Evolutionary conservation across 208 protist genomes (phyloP).

Genomic region (Crithidia expoeki): DNA sequence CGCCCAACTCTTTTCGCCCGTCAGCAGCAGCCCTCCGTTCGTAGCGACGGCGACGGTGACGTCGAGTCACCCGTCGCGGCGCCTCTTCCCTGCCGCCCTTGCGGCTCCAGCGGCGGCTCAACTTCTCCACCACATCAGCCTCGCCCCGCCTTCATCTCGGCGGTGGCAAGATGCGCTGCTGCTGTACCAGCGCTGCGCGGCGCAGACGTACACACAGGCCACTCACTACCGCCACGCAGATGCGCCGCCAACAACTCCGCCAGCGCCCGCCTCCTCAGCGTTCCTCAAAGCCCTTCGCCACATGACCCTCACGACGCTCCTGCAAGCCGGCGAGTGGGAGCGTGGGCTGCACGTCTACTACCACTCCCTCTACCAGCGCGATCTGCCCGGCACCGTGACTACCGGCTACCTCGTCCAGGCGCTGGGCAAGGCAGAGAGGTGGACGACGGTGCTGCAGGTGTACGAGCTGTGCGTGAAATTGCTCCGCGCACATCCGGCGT

Average conservation of each 20-base stretch:
- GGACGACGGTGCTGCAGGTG: conserved; percentile 38
- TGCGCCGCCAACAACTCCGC: not conserved
- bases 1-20: not conserved
- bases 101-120: conserved; percentile 23
- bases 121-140: conserved; percentile 34
- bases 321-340: conserved; percentile 42
- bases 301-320: conserved; percentile 40
- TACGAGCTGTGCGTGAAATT: conserved; percentile 53
- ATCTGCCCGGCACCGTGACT: conserved; percentile 46
- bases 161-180: conserved; percentile 31
- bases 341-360: conserved; percentile 49
- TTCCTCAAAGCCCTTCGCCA: conserved; percentile 45
- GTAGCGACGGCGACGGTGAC: not conserved
- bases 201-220: conserved; percentile 1
- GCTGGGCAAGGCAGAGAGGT: conserved; percentile 38
- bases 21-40: not conserved
- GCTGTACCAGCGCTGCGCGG: conserved; percentile 26
- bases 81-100: conserved; percentile 17
- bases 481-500: conserved; percentile 17
- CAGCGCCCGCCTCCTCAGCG: conserved; percentile 4
- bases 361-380: conserved; percentile 59
- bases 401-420: conserved; percentile 50
- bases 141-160: conserved; percentile 18
- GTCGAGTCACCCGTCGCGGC: not conserved
- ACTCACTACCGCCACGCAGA: not conserved